These are phyloP conservation scores for Alternaria sp. DNA, from an alignment of 2,329 filamentous ascomycete species.

Conservation along the genomic window DNA sequence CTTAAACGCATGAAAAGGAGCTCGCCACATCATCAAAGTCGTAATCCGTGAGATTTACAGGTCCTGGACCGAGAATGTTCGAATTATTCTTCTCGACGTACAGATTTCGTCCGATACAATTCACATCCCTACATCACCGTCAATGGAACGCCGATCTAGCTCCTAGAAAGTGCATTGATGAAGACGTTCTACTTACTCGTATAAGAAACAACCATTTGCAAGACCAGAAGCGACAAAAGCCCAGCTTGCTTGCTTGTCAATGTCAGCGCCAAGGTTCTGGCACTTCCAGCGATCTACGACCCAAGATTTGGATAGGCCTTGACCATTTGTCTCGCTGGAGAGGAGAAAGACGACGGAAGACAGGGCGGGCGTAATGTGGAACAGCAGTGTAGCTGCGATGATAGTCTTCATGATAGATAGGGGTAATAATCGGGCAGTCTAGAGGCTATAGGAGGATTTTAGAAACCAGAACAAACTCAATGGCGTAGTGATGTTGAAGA, in stretches of 20 bases:
- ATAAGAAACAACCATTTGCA: constrained; percentile 31
- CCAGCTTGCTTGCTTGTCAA: constrained; percentile 32
- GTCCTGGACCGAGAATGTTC: constrained; percentile 26
- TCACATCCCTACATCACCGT: constrained; percentile 16
- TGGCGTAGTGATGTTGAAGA: not conserved
- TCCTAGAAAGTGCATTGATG: not conserved
- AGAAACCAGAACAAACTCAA: not conserved
- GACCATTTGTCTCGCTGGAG: constrained; percentile 21
- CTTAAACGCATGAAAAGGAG: constrained; percentile 8
- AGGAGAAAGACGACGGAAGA: constrained; percentile 28
- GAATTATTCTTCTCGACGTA: constrained; percentile 34
- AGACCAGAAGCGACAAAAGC: constrained; percentile 31
- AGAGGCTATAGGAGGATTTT: not conserved
- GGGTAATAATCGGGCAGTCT: not conserved
- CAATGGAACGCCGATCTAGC: not conserved
- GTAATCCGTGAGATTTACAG: constrained; percentile 30
- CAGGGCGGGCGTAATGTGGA: constrained; percentile 2
- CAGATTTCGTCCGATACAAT: constrained; percentile 23
- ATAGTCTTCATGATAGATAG: not conserved
- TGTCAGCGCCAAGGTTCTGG: constrained; percentile 21
- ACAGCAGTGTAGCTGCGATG: not conserved
- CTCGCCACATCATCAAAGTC: constrained; percentile 24
- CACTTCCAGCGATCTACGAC: constrained; percentile 31
- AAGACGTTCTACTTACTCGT: constrained; percentile 23
- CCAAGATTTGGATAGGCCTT: constrained; percentile 24